Conservation (phyloP, 176 grass and related monocot species). For the Oryza meyeriana region DNA sequence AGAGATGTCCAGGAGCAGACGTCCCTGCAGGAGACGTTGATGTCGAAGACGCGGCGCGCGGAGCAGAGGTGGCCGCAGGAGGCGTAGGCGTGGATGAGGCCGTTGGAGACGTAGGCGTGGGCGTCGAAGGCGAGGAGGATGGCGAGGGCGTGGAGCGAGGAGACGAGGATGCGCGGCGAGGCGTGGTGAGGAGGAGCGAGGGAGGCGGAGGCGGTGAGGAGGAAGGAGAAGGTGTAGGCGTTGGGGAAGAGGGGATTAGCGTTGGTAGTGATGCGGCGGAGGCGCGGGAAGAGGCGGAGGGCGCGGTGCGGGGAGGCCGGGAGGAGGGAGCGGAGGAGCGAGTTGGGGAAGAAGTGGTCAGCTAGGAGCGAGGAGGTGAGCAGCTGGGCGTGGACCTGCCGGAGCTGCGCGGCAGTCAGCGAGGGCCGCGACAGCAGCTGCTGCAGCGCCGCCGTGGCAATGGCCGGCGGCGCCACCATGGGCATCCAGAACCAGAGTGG, state of each 20-base stretch:
- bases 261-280: constrained; percentile 33
- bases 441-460: neutral
- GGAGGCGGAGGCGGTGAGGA: constrained; percentile 34
- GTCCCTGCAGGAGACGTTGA: neutral
- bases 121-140: constrained; percentile 36
- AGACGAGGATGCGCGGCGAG: neutral
- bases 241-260: constrained; percentile 27
- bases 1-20: constrained; percentile 19
- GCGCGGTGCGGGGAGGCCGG: neutral
- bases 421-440: constrained; percentile 28
- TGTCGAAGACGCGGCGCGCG: constrained; percentile 41
- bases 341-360: constrained; percentile 45
- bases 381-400: constrained; percentile 49
- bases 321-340: constrained; percentile 36
- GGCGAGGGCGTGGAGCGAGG: constrained; percentile 42
- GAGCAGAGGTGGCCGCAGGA: constrained; percentile 21
- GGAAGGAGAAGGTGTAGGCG: constrained; percentile 59
- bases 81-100: constrained; percentile 61
- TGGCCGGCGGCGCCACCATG: neutral
- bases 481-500: no score
- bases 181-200: neutral
- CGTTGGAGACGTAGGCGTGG: constrained; percentile 60
- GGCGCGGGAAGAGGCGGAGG: constrained; percentile 35
- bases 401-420: constrained; percentile 34
- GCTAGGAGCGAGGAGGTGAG: constrained; percentile 27